Percentiles rank a stretch among this genome's conserved stretches.
phyloP scores from a whole-genome alignment of 2,329 filamentous ascomycete species.

The Grosmannia clavigera region DNA sequence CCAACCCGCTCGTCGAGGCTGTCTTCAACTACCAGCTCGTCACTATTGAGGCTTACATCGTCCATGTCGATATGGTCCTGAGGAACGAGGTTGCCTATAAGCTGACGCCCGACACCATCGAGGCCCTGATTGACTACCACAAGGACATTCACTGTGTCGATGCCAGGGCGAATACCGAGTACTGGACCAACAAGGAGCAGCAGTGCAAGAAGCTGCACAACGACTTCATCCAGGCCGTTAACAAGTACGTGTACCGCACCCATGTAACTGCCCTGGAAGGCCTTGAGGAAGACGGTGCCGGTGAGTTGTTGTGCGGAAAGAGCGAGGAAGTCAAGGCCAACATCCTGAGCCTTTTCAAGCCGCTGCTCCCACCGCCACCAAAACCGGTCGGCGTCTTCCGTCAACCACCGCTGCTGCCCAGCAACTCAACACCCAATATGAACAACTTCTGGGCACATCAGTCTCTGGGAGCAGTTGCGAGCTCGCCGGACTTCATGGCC shows the following conservation, averaged over 20 bases:
- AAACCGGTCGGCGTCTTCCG: constrained; percentile 82
- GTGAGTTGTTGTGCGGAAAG: constrained; percentile 82
- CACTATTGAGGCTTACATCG: constrained; percentile 92
- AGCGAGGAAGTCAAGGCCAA: constrained; percentile 86
- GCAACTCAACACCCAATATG: constrained; percentile 53
- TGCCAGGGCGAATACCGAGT: constrained; percentile 76
- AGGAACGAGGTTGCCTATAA: constrained; percentile 98
- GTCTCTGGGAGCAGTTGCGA: constrained; percentile 31
- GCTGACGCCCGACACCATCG: constrained; percentile 88
- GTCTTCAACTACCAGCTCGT: constrained; percentile 88
- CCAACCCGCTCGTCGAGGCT: constrained; percentile 72
- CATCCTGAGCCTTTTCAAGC: constrained; percentile 75
- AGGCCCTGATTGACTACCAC: constrained; percentile 87
- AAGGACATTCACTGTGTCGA: constrained; percentile 90
- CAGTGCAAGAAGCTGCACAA: constrained; percentile 97
- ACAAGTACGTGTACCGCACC: constrained; percentile 92
- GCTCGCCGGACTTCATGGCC: constrained; percentile 17
- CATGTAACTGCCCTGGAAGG: constrained; percentile 83
- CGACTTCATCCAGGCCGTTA: constrained; percentile 90
- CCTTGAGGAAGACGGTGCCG: constrained; percentile 89
- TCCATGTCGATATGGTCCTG: constrained; percentile 97
- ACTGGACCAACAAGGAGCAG: constrained; percentile 92
- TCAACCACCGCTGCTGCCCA: constrained; percentile 74
- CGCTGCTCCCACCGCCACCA: constrained; percentile 75
- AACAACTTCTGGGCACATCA: constrained; percentile 71